Evolutionary conservation across 2,329 filamentous ascomycete species (phyloP).

Genomic region (Cytospora schulzeri): DNA sequence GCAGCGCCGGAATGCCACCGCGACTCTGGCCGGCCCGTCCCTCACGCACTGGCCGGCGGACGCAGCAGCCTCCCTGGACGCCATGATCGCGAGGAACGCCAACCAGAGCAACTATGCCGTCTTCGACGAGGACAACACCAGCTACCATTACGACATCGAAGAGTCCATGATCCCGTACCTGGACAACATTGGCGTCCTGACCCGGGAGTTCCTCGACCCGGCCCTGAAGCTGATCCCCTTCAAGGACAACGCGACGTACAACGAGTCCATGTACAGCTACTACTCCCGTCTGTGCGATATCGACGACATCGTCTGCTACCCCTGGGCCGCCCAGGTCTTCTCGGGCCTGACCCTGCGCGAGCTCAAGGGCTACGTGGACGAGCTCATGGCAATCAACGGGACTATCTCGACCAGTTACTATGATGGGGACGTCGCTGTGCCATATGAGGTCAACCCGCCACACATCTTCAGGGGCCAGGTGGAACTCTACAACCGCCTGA

Average conservation of each 20-base stretch:
- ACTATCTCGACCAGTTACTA: slow-evolving; percentile 42
- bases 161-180: slow-evolving; percentile 48
- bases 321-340: slow-evolving; percentile 46
- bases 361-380: slow-evolving; percentile 21
- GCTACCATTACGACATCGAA: slow-evolving; percentile 45
- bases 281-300: slow-evolving; percentile 47
- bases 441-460: slow-evolving; percentile 38
- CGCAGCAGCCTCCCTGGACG: slow-evolving; percentile 40
- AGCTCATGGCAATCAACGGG: slow-evolving; percentile 32
- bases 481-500: slow-evolving; percentile 47
- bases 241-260: slow-evolving; percentile 41
- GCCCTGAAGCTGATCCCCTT: slow-evolving; percentile 45
- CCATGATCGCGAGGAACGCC: slow-evolving; percentile 43
- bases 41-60: slow-evolving; percentile 41
- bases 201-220: slow-evolving; percentile 44
- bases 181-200: slow-evolving; percentile 44
- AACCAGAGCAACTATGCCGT: slow-evolving; percentile 42
- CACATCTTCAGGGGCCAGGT: slow-evolving; percentile 43
- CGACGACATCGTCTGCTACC: slow-evolving; percentile 46
- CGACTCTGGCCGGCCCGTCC: slow-evolving; percentile 26
- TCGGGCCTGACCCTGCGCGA: slow-evolving; percentile 37
- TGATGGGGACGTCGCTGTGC: slow-evolving; percentile 37
- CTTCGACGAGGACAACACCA: slow-evolving; percentile 51
- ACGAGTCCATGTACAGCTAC: slow-evolving; percentile 48
- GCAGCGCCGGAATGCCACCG: slow-evolving; percentile 2